phyloP scores from a whole-genome alignment of 2,329 filamentous ascomycete species.

The Colletotrichum sansevieriae region DNA sequence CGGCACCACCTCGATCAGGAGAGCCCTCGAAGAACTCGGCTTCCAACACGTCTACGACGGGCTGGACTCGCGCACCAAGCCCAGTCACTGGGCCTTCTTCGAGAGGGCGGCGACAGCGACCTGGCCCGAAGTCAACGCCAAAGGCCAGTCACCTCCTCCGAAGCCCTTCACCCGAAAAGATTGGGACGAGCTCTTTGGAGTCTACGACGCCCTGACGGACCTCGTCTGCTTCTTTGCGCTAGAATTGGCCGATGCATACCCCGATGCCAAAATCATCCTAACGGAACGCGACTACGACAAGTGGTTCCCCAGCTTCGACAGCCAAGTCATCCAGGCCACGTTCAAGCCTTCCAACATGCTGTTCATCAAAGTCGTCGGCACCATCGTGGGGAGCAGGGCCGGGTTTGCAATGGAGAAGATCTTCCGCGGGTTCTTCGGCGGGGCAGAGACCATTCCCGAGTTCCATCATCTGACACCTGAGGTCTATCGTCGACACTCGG shows the following conservation, averaged over 20 bases:
- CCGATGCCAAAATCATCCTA: constrained; percentile 52
- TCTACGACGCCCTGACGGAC: constrained; percentile 50
- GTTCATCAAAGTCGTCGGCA: constrained; percentile 45
- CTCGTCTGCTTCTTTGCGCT: constrained; percentile 46
- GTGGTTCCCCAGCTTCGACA: constrained; percentile 50
- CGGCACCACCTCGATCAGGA: constrained; percentile 37
- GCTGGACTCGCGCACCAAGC: constrained; percentile 24
- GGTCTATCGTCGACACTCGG: constrained; percentile 29
- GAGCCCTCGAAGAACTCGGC: constrained; percentile 34
- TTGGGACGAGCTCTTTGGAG: constrained; percentile 51
- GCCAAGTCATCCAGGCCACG: constrained; percentile 47
- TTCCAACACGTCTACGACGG: constrained; percentile 39
- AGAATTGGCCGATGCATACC: constrained; percentile 49
- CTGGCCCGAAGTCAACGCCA: constrained; percentile 27
- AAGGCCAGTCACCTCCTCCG: neutral
- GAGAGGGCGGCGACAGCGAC: constrained; percentile 22
- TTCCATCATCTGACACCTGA: neutral
- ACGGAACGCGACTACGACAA: constrained; percentile 49
- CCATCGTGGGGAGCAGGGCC: constrained; percentile 50
- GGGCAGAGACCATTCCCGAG: constrained; percentile 10
- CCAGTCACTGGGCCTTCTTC: constrained; percentile 31
- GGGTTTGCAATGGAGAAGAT: constrained; percentile 45
- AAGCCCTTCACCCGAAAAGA: constrained; percentile 44
- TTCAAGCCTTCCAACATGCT: constrained; percentile 43
- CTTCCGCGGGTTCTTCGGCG: constrained; percentile 47